phyloP scores from a whole-genome alignment of 768 basidiomycete species.

The Baorangia bicolor region DNA sequence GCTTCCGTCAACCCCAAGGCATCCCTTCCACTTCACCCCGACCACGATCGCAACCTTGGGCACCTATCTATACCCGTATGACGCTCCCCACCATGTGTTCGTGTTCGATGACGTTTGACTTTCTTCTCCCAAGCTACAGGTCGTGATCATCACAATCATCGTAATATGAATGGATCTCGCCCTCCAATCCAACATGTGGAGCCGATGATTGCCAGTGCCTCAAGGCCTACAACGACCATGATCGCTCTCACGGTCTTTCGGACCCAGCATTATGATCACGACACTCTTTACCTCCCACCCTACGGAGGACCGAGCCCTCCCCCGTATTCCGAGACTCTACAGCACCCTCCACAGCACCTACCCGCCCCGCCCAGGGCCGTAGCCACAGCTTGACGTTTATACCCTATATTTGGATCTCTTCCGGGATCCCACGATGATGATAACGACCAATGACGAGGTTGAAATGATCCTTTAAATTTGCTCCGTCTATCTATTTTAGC shows the following conservation, averaged over 20 bases:
- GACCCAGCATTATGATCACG: neutral
- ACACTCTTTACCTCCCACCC: neutral
- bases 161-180: neutral
- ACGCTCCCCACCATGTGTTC: neutral
- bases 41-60: neutral
- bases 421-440: neutral
- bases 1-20: neutral
- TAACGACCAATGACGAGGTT: neutral
- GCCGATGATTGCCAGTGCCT: neutral
- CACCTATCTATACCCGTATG: neutral
- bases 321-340: neutral
- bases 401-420: neutral
- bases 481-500: neutral
- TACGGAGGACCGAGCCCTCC: slow-evolving; percentile 15
- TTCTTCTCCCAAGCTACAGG: neutral
- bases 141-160: neutral
- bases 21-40: neutral
- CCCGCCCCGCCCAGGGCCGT: neutral
- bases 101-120: neutral
- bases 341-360: neutral
- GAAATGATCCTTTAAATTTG: neutral
- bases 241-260: neutral
- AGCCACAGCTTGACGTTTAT: neutral
- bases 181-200: slow-evolving; percentile 4
- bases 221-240: too few species aligned